phyloP scores from a whole-genome alignment of 192 early-diverging fungal genomes.

The Entophlyctis helioformis region DNA sequence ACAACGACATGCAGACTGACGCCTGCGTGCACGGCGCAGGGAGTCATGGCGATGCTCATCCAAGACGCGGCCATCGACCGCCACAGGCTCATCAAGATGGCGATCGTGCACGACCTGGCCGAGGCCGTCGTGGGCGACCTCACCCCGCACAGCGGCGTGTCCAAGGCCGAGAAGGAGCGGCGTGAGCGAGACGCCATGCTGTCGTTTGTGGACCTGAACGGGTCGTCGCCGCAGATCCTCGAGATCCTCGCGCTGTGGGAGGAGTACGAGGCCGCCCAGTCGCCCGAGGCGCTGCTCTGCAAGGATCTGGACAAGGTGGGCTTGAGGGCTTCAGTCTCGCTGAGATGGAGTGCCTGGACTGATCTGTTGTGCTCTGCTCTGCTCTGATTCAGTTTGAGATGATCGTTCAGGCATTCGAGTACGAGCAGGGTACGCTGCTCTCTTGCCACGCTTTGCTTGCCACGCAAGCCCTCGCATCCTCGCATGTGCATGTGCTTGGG shows the following conservation, averaged over 20 bases:
- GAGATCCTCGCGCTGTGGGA: conserved; percentile 73
- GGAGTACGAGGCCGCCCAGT: conserved; percentile 71
- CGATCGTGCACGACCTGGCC: conserved; percentile 86
- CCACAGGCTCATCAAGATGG: conserved; percentile 53
- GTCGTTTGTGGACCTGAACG: conserved; percentile 45
- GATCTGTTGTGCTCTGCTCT: no score
- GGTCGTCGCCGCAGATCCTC: conserved; percentile 33
- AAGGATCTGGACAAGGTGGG: conserved; percentile 95
- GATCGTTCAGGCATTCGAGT: conserved; percentile 84
- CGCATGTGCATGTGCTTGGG: no score
- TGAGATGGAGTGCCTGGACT: no score
- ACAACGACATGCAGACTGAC: background rate
- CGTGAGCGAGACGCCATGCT: conserved; percentile 60
- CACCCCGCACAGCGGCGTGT: conserved; percentile 67
- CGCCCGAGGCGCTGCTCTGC: conserved; percentile 66
- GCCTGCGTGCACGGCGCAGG: conserved; percentile 7
- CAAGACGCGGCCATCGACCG: conserved; percentile 41
- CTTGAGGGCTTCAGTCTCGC: no score
- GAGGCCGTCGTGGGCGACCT: conserved; percentile 85
- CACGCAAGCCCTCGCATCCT: no score
- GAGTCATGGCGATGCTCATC: conserved; percentile 73
- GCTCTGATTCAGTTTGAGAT: no score
- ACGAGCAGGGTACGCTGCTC: conserved; percentile 61
- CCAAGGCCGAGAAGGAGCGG: conserved; percentile 62
- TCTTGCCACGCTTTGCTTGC: no score